Percentiles rank a stretch among this genome's conserved stretches.
phyloP scores from a whole-genome alignment of 306 rosid species.

The Canavalia ensiformis region DNA sequence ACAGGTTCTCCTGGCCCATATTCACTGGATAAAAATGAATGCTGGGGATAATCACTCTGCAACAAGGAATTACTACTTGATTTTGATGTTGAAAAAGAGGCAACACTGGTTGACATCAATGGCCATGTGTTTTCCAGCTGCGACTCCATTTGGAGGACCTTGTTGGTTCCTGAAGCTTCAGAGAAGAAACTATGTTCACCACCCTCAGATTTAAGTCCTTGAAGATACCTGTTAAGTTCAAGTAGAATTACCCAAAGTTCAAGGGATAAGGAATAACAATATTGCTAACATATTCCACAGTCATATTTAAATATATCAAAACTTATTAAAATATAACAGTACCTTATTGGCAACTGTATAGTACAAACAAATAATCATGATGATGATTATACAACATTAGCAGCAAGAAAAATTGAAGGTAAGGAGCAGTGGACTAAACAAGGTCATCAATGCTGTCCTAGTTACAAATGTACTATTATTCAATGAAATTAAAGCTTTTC shows the following conservation, averaged over 20 bases:
- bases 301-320: not conserved
- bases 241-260: conserved; percentile 19
- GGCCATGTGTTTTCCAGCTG: conserved; percentile 57
- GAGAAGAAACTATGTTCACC: conserved; percentile 48
- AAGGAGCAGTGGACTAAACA: not conserved
- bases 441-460: not conserved
- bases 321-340: not conserved
- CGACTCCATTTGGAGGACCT: conserved; percentile 49
- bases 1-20: conserved; percentile 48
- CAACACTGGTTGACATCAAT: conserved; percentile 49
- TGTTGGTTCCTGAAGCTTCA: conserved; percentile 52
- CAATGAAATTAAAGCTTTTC: conserved; percentile 14
- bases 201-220: conserved; percentile 54
- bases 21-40: conserved; percentile 51
- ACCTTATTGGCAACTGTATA: not conserved
- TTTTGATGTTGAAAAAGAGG: conserved; percentile 51
- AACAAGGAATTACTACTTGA: conserved; percentile 47
- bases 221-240: conserved; percentile 53
- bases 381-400: not conserved
- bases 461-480: not conserved
- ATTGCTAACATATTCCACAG: not conserved
- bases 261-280: not conserved
- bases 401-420: conserved; percentile 5
- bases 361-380: conserved; percentile 11
- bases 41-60: conserved; percentile 53